A percentile compares a stretch with the other conserved stretches of the same genome.
Evolutionary conservation across 768 basidiomycete genomes (phyloP).

Genomic region (Leccinum rimulosum): DNA sequence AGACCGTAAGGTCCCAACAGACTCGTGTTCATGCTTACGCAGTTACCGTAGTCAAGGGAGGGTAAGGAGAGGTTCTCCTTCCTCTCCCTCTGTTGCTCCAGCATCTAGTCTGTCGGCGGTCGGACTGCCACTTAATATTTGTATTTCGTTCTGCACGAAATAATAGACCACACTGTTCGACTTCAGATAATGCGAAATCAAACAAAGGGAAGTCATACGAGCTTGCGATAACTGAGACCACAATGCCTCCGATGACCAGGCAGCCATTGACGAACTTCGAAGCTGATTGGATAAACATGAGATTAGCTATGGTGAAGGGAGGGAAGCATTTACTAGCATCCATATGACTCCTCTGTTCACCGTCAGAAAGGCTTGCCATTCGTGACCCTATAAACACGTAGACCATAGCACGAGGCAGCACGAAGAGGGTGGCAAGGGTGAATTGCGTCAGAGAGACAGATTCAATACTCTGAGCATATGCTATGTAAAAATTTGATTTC

Average conservation of each 20-base stretch:
- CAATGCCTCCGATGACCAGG: slow-evolving; percentile 57
- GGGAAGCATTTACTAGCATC: slow-evolving; percentile 54
- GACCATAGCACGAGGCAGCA: slow-evolving; percentile 69
- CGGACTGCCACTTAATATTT: slow-evolving; percentile 46
- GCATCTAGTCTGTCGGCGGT: slow-evolving; percentile 54
- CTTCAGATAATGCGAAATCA: slow-evolving; percentile 13
- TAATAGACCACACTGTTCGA: slow-evolving; percentile 61
- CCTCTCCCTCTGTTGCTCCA: slow-evolving; percentile 60
- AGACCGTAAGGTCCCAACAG: background rate
- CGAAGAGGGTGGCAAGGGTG: slow-evolving; percentile 64
- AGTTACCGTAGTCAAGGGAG: background rate
- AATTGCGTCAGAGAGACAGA: slow-evolving; percentile 77
- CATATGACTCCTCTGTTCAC: slow-evolving; percentile 70
- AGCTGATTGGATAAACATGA: slow-evolving; percentile 35
- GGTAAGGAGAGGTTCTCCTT: slow-evolving; percentile 51
- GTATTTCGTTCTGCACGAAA: slow-evolving; percentile 60
- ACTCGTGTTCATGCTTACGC: background rate
- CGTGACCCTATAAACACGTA: slow-evolving; percentile 78
- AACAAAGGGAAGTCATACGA: slow-evolving; percentile 46
- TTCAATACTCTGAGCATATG: slow-evolving; percentile 56
- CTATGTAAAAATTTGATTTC: slow-evolving; percentile 6
- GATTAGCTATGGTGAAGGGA: background rate
- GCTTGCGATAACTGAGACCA: slow-evolving; percentile 58
- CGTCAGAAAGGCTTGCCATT: slow-evolving; percentile 73
- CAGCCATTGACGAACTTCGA: slow-evolving; percentile 64